Evolutionary conservation across 768 basidiomycete species (phyloP), one percentile per base, ranked within the genome.

Genomic region (Tylopilus plumbeoviolaceoides): DNA sequence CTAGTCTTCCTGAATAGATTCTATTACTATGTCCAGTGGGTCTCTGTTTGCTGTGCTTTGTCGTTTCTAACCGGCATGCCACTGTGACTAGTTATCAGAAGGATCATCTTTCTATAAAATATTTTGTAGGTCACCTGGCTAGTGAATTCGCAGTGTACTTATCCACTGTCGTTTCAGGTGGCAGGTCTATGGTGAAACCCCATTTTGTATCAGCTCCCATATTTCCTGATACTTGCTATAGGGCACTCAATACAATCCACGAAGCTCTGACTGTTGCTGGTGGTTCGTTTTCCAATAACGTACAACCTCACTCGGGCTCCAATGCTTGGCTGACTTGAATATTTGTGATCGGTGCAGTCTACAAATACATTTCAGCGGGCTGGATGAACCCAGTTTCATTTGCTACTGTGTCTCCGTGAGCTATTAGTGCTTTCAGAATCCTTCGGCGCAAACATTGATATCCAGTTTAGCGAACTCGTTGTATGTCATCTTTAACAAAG

Each of bases 341-440:
- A 20, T 36, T 36, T 7, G 2, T 20, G 9, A 9, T 20, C 10
- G 8, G 20, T 14, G 17, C n/a, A 61, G 53, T 15, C 15, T 58
- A 48, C 36, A 63, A 56, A 35, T 42, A 44, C 27, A 33, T 56
- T 3, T 36, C 53, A n/a, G 47, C 17, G 43, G 47, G 38, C n/a
- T 15, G 50, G 5, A 3, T 11, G 14, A 18, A 39, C 7, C 42
- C 43, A n/a, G 1, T n/a, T 0, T 40, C 49, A n/a, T 4, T 25
- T 36, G 15, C 6, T 17, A 2, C 3, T 2, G 17, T 11, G 14
- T 6, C n/a, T n/a, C 36, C 36, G 36, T 36, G 36, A n/a, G 36
- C 6, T 6, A 36, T 36, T 36, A n/a, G n/a, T n/a, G 4, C 17
- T 21, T 20, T 12, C 21, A 30, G 30, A 11, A 30, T 30, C 30